Conservation (phyloP, 805 yeast species). For the Yueomyces sinensis region DNA sequence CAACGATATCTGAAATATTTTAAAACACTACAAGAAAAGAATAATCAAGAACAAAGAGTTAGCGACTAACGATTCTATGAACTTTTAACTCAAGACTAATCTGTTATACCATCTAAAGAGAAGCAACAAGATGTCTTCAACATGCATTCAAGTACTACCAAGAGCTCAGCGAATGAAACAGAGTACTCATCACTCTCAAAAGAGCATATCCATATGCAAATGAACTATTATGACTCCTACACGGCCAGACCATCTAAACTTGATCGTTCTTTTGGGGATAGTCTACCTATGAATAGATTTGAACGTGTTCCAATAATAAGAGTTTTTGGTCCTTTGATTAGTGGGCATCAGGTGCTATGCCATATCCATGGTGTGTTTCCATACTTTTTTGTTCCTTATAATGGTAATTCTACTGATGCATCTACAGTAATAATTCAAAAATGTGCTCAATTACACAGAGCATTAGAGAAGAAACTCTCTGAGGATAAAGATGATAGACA, state of each 20-base stretch:
- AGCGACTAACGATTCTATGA: too few species aligned
- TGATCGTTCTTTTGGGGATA: conserved; percentile 31
- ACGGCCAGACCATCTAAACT: conserved; percentile 39
- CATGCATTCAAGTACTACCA: too few species aligned
- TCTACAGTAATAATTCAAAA: conserved; percentile 19
- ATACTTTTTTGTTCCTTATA: conserved; percentile 56
- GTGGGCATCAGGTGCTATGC: conserved; percentile 45
- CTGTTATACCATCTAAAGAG: too few species aligned
- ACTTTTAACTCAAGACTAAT: too few species aligned
- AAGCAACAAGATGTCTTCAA: too few species aligned
- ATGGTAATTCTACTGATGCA: conserved; percentile 25
- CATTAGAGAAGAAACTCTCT: conserved; percentile 36
- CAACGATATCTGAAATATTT: too few species aligned
- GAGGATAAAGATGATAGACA: neutral
- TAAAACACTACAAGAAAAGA: too few species aligned
- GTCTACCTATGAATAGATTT: conserved; percentile 23
- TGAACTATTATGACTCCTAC: conserved; percentile 55
- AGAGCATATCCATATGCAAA: conserved; percentile 33
- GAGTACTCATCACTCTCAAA: conserved; percentile 4
- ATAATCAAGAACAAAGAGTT: too few species aligned
- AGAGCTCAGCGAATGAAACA: too few species aligned
- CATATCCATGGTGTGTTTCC: conserved; percentile 84
- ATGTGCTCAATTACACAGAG: conserved; percentile 27
- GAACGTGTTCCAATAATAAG: conserved; percentile 61
- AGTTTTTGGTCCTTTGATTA: conserved; percentile 55